Conservation (phyloP, 2,329 filamentous ascomycete species). For the Tolypocladium ovalisporum region DNA sequence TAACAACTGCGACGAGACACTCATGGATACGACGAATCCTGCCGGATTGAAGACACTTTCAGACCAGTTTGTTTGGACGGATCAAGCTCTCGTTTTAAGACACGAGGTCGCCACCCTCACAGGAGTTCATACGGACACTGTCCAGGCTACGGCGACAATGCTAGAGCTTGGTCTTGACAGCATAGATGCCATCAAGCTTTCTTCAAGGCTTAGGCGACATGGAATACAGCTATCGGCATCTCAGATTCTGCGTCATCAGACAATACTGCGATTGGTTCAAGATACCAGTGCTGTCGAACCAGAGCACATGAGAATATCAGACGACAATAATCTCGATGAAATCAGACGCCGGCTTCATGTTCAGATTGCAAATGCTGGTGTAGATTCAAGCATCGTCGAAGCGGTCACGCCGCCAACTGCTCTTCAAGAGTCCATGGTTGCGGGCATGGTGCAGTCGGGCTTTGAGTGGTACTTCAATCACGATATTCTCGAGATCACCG, state of each 20-base stretch:
- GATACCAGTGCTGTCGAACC: constrained; percentile 4
- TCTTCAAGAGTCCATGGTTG: constrained; percentile 77
- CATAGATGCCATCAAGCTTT: constrained; percentile 80
- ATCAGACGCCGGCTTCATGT: constrained; percentile 22
- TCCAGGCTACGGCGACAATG: constrained; percentile 53
- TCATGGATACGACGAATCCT: neutral
- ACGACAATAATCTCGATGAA: constrained; percentile 3
- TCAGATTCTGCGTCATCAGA: constrained; percentile 62
- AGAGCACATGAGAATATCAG: too few species aligned
- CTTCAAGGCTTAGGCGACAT: constrained; percentile 54
- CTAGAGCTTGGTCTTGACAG: constrained; percentile 83
- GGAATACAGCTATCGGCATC: constrained; percentile 58
- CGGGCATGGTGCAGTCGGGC: constrained; percentile 66
- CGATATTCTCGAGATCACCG: constrained; percentile 55
- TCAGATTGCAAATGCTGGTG: constrained; percentile 22
- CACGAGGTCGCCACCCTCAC: constrained; percentile 54
- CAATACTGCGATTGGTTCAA: constrained; percentile 47
- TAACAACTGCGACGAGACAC: neutral
- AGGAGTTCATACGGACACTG: constrained; percentile 33
- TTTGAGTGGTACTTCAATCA: constrained; percentile 79
- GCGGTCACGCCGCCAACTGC: constrained; percentile 64
- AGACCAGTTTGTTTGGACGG: constrained; percentile 45
- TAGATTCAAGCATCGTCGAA: constrained; percentile 34
- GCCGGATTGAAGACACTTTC: too few species aligned
- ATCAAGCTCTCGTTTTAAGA: constrained; percentile 40